Conservation (phyloP, 2,329 filamentous ascomycete genomes). For the Beauveria pseudobassiana region DNA sequence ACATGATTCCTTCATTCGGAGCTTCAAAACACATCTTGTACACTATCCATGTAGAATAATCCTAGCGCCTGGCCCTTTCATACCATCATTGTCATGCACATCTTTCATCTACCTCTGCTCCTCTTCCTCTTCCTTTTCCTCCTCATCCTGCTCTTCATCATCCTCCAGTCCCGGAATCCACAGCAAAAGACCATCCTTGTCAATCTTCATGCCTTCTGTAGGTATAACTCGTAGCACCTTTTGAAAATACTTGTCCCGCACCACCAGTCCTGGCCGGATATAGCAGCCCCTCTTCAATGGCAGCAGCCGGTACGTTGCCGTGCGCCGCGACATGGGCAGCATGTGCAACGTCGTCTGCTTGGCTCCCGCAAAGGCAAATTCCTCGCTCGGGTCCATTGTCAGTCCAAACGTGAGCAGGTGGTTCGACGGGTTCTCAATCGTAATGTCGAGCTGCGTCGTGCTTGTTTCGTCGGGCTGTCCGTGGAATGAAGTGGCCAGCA, state of each 20-base stretch:
- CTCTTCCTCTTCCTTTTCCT: conserved; percentile 12
- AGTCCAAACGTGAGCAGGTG: conserved; percentile 93
- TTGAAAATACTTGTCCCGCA: conserved; percentile 88
- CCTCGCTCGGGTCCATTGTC: conserved; percentile 83
- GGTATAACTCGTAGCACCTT: conserved; percentile 77
- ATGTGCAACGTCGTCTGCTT: conserved; percentile 76
- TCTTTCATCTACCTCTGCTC: conserved; percentile 5
- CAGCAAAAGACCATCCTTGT: conserved; percentile 56
- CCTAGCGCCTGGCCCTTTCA: not conserved
- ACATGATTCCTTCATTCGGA: too few species aligned
- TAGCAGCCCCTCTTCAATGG: conserved; percentile 59
- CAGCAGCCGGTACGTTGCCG: conserved; percentile 66
- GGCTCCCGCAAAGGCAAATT: conserved; percentile 86
- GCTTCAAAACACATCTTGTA: not conserved
- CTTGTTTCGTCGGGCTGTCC: conserved; percentile 24
- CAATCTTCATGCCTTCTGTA: conserved; percentile 62
- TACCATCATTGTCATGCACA: not conserved
- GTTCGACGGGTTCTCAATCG: conserved; percentile 86
- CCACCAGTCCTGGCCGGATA: conserved; percentile 65
- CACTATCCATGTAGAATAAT: not conserved
- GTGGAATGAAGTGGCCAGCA: conserved; percentile 56
- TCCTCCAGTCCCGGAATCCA: conserved; percentile 43
- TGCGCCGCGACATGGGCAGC: conserved; percentile 70
- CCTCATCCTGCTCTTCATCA: conserved; percentile 16
- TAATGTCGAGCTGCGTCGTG: conserved; percentile 45